Evolutionary conservation across 148 eudicot genomes (phyloP).

Genomic region (Rhododendron kiyosumense): DNA sequence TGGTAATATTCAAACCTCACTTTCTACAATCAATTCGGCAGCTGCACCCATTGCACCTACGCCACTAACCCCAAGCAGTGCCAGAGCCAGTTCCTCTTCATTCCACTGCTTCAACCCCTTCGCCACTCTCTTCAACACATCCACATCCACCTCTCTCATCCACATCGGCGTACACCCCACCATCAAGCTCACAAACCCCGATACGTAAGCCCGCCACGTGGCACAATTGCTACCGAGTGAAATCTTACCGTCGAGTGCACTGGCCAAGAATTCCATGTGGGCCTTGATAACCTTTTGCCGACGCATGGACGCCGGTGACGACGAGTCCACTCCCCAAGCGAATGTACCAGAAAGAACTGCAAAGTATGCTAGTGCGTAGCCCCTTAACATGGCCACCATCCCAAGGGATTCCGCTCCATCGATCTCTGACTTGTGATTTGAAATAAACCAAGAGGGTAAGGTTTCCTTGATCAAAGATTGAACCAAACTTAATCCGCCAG

Average conservation of each 20-base stretch:
- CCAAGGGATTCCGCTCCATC: conserved; percentile 32
- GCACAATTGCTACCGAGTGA: conserved; percentile 71
- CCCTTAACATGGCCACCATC: conserved; percentile 56
- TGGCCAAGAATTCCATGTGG: conserved; percentile 69
- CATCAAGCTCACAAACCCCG: conserved; percentile 73
- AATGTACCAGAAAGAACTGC: conserved; percentile 65
- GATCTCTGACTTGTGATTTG: conserved; percentile 39
- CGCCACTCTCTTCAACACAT: conserved; percentile 61
- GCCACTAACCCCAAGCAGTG: conserved; percentile 62
- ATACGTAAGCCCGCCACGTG: conserved; percentile 77
- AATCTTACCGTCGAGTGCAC: conserved; percentile 71
- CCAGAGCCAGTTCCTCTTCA: conserved; percentile 76
- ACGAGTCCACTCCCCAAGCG: conserved; percentile 68
- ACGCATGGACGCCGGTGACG: conserved; percentile 31
- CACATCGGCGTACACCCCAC: conserved; percentile 68
- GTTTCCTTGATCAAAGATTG: conserved; percentile 62
- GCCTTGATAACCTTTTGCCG: conserved; percentile 41
- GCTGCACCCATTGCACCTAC: conserved; percentile 68
- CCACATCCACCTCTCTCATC: conserved; percentile 65
- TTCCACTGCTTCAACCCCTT: conserved; percentile 59
- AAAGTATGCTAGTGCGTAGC: conserved; percentile 79
- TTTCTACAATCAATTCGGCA: conserved; percentile 69
- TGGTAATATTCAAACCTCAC: conserved; percentile 9
- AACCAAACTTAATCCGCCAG: conserved; percentile 65
- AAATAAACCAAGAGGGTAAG: conserved; percentile 84